Conservation (phyloP, 139 green algal species). For the Chlorella sp. region DNA sequence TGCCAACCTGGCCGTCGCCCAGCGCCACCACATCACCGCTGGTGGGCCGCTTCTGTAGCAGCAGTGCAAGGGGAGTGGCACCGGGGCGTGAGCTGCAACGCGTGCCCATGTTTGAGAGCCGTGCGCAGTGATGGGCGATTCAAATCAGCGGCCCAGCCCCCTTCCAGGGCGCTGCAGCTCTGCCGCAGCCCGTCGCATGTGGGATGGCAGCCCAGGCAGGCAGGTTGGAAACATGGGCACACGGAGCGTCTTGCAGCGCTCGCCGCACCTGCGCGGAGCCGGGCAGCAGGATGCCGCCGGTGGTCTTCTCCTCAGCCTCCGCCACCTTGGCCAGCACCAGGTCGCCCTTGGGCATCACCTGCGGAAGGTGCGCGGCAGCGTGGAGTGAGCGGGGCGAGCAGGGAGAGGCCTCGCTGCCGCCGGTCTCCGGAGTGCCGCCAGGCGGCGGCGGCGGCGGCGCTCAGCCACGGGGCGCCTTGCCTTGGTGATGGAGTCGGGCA, state of each 20-base stretch:
- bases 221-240: not conserved
- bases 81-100: too few species aligned
- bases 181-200: too few species aligned
- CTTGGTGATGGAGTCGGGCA: conserved; percentile 32
- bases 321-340: conserved; percentile 92
- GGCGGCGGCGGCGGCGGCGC: not conserved
- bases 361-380: not conserved
- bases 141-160: too few species aligned
- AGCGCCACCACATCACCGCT: conserved; percentile 67
- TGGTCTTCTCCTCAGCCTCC: conserved; percentile 80
- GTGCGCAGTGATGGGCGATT: too few species aligned
- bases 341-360: conserved; percentile 89
- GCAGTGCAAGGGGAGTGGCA: not conserved
- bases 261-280: conserved; percentile 73
- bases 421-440: not conserved
- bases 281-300: conserved; percentile 93
- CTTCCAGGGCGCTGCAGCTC: too few species aligned
- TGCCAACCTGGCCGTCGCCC: conserved; percentile 73
- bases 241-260: too few species aligned
- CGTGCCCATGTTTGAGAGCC: too few species aligned
- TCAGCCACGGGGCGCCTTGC: not conserved
- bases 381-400: not conserved
- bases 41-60: not conserved
- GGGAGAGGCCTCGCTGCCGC: not conserved
- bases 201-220: too few species aligned